Base-by-base conservation (phyloP, 2,329 filamentous ascomycete species). In the Fusarium sp. region DNA sequence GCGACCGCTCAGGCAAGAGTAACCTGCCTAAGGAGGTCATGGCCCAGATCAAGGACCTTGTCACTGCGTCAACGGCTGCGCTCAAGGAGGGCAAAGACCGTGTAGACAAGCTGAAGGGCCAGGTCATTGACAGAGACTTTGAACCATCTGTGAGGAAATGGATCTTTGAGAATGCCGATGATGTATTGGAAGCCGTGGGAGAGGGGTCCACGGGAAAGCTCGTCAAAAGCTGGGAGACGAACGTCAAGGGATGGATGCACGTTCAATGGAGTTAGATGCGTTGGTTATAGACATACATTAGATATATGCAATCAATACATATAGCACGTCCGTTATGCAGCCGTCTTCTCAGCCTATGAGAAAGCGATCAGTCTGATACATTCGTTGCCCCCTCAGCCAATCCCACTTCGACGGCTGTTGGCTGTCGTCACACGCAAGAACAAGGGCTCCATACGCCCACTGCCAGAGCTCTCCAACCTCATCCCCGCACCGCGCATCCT, bases 1-100 rank as follows among this genome's bases (percentile, higher is more conserved):
- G 82, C 6, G 84, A 85, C 56, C 78, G 82, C 7, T 85, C 82
- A 0, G 83, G 83, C 2, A 82, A 81, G 69, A 84, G 80, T 56
- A 80, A 78, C 12, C 73, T 85, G 11, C 80, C 82, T 2, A 85
- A 84, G 47, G 84, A 85, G 2, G 76, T 82, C 1, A 70, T 82
- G 12, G 32, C 79, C 1, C 78, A 81, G 27, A 68, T 83, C 12
- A 86, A 84, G 76, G 71, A 72, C 1, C 66, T 86, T 38, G 80
- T 80, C 9, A 38, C 69, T 0, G 71, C 75, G 0, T 82, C 83
- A 2, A 80, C 81, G 5, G 70, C 73, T 6, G 76, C 78, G 4
- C 74, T 83, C n/a, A 79, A 78, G 38, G 75, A 82, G n/a, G 82
- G 82, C 6, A 82, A 82, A 62, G 76, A 63, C 0, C 68, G 76